Base-by-base conservation (phyloP, 805 yeast genomes). In the Isabelozyma pseudorhagii region DNA sequence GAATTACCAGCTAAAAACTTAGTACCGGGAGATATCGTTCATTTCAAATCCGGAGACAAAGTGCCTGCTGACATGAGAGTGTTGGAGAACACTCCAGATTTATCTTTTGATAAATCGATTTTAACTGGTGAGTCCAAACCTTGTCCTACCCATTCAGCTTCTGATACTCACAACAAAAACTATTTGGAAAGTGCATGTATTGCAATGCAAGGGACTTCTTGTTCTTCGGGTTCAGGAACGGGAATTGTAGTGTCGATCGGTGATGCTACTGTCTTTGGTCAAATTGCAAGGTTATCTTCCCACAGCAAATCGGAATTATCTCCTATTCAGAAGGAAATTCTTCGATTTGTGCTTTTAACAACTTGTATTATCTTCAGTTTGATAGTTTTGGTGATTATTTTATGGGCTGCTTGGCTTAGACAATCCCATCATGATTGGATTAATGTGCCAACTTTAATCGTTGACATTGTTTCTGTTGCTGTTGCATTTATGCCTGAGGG, bases 401-500 rank as follows among this genome's bases (percentile, higher is more conserved):
- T 74, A 15, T 77, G 80, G 80, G 78, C 68, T 47, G 72, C 69
- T 5, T 77, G 78, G 77, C 49, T 77, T 15, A 64, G 67, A 27
- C 62, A 65, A 36, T 50, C 51, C 11, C 69, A 74, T 50, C 74
- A 71, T 8, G 68, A 59, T 41, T 76, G 77, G 78, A 74, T 78
- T 44, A 55, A 61, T 43, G 74, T 68, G 8, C 66, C 78, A 3
- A 57, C 67, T 10, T 62, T 78, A 50, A 71, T 74, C 40, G 68
- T 75, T 25, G 78, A 75, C 52, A 50, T 72, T 43, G 78, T 78
- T 45, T 72, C 78, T 3, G 66, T 78, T 41, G 70, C 75, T 1
- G 80, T 78, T 40, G 72, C 83, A 1, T 78, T 78, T 49, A 74
- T 79, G 44, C 82, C 82, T 6, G 81, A 78, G 56, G 81, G 82